phyloP scores from a whole-genome alignment of 2,329 filamentous ascomycete species.

The Teratosphaeria destructans region DNA sequence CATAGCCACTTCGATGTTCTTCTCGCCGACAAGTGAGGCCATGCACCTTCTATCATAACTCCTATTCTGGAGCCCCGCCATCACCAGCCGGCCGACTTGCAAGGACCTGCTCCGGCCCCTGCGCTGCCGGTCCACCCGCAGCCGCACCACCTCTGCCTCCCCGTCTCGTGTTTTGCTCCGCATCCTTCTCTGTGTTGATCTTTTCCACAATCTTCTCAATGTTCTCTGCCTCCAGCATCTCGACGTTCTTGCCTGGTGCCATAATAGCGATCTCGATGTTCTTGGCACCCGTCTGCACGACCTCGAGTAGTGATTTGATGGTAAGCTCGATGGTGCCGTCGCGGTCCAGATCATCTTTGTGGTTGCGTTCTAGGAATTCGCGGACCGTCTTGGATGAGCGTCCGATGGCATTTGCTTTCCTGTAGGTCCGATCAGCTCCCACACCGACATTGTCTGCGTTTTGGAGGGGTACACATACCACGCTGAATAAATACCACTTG shows the following conservation, averaged over 20 bases:
- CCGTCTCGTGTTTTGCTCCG: conserved; percentile 92
- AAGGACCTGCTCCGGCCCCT: conserved; percentile 25
- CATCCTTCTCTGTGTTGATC: conserved; percentile 98
- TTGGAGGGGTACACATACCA: conserved; percentile 53
- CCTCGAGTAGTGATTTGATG: conserved; percentile 95
- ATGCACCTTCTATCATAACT: neutral
- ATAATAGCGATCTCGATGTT: conserved; percentile 99
- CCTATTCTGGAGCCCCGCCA: conserved; percentile 7
- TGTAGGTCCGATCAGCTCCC: conserved; percentile 29
- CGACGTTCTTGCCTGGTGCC: conserved; percentile 80
- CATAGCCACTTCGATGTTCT: neutral
- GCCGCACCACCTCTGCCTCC: conserved; percentile 42
- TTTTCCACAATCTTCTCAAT: conserved; percentile 97
- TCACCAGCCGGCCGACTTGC: conserved; percentile 27
- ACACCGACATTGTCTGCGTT: neutral
- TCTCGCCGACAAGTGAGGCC: neutral
- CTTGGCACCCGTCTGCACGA: conserved; percentile 97
- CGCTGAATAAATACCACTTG: conserved; percentile 97
- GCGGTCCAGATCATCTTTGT: conserved; percentile 95
- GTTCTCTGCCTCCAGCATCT: conserved; percentile 90
- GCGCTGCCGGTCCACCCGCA: conserved; percentile 14
- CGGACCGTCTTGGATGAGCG: conserved; percentile 98
- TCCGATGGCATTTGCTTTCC: conserved; percentile 98
- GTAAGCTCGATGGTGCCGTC: conserved; percentile 93
- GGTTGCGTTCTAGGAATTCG: conserved; percentile 97